These are phyloP conservation scores for Dichotomocladium elegans DNA, from an alignment of 371 early-diverging fungal genomes.

Conservation along the genomic window DNA sequence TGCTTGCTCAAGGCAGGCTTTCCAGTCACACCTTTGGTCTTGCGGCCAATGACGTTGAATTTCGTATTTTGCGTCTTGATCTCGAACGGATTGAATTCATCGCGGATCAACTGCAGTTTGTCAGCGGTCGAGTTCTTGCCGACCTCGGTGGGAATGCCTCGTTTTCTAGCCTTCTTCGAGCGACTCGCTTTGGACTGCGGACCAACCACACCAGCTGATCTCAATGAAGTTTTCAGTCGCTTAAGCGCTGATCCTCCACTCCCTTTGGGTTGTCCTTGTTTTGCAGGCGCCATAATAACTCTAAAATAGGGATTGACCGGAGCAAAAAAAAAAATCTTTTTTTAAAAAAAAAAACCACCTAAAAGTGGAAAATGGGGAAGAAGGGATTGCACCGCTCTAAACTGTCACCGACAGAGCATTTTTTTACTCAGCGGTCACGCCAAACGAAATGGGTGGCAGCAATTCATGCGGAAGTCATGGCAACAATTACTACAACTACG, in stretches of 20 bases:
- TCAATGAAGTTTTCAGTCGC: slow-evolving; percentile 70
- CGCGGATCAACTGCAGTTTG: slow-evolving; percentile 53
- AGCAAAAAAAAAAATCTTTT: no score
- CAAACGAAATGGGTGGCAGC: no score
- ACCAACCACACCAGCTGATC: slow-evolving; percentile 77
- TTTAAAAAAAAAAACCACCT: no score
- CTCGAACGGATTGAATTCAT: slow-evolving; percentile 87
- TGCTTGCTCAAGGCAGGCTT: slow-evolving; percentile 80
- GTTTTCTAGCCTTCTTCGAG: slow-evolving; percentile 63
- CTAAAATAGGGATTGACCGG: no score
- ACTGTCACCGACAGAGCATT: no score
- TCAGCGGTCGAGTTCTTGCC: slow-evolving; percentile 51
- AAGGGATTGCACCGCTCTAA: no score
- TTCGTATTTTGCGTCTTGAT: slow-evolving; percentile 72
- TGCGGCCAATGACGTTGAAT: slow-evolving; percentile 85
- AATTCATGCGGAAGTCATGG: no score
- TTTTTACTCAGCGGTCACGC: no score
- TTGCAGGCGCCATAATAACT: slow-evolving; percentile 6
- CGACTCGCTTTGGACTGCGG: slow-evolving; percentile 54
- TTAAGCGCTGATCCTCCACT: slow-evolving; percentile 70
- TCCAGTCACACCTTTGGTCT: slow-evolving; percentile 79
- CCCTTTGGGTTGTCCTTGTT: slow-evolving; percentile 10
- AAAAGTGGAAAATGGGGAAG: no score
- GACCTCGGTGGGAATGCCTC: slow-evolving; percentile 51
- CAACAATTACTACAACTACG: no score